Base-by-base conservation (phyloP, 73 alveolate genomes). In the Loxodes magnus region DNA sequence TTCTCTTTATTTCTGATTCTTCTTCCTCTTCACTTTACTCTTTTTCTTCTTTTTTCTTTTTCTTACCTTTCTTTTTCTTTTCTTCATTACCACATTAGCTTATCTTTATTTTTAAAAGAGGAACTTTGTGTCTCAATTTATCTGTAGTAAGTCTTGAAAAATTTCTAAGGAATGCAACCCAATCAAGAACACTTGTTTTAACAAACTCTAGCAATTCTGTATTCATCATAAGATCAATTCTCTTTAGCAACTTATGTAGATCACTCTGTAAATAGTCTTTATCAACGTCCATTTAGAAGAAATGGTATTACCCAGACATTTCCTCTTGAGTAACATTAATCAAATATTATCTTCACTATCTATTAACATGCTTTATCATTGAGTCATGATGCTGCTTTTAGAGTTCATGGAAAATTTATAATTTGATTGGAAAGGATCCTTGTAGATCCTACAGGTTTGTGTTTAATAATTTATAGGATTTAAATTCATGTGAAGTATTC, bases 391-490 rank as follows among this genome's bases (percentile, higher is more conserved):
- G 59, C 10, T 70, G 35, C 23, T 69, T 41, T 31, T 69, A 64
- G 41, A 52, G 51, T 23, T 72, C 63, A 15, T 49, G 6, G 4
- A 76, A 52, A 24, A 60, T 79, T 5, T 38, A 34, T 14, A 76
- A 43, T 33, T 69, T 75, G 54, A 64, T 61, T 12, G 90, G 84
- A 35, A 69, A 36, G 7, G 21, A 26, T n/a, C n/a, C n/a, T n/a
- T n/a, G n/a, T n/a, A n/a, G n/a, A n/a, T n/a, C n/a, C n/a, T n/a
- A n/a, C n/a, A n/a, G n/a, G n/a, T 69, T 52, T 20, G 84, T 76
- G 59, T 60, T 60, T 56, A 70, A 15, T 38, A 49, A 76, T 16
- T 84, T 50, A 25, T 60, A 35, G 39, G 60, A 71, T 28, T 24
- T 64, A 48, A 72, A 65, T 38, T 72, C 71, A 34, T 68, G 39